phyloP scores from a whole-genome alignment of 2,329 filamentous ascomycete genomes.

The Phialophora verrucosa region DNA sequence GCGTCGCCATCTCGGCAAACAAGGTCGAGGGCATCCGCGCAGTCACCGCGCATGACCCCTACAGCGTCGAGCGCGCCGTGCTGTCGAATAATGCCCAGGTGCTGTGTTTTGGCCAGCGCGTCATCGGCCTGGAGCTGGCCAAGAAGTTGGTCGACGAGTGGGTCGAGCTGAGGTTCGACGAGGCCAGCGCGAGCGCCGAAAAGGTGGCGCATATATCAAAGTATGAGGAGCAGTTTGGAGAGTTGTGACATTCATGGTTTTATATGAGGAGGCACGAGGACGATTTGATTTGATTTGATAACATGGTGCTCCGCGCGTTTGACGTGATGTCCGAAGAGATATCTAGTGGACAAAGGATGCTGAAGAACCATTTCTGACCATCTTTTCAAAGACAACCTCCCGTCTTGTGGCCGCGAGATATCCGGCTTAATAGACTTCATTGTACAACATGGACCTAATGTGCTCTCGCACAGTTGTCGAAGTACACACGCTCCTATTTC shows the following conservation, averaged over 20 bases:
- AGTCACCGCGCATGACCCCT: conserved; percentile 88
- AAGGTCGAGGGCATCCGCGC: conserved; percentile 83
- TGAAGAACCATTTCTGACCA: background rate
- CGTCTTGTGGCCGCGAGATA: background rate
- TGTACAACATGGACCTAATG: background rate
- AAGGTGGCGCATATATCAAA: conserved; percentile 60
- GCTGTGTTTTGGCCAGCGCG: conserved; percentile 82
- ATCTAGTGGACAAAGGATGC: background rate
- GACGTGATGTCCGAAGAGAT: background rate
- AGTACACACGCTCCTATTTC: background rate
- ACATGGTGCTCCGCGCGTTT: background rate
- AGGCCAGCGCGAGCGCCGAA: conserved; percentile 65
- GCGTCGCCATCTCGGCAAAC: conserved; percentile 87
- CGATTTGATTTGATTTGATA: too few relatives aligned
- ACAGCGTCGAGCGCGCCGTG: conserved; percentile 79
- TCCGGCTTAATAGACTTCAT: background rate
- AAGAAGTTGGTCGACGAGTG: conserved; percentile 79
- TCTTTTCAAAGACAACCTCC: background rate
- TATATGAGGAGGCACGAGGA: too few relatives aligned
- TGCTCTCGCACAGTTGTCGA: background rate
- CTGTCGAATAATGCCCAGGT: conserved; percentile 88
- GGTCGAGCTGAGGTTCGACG: conserved; percentile 82
- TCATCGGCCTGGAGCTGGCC: conserved; percentile 80
- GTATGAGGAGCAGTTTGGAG: conserved; percentile 49
- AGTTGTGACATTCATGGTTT: conserved; percentile 15